Conservation (phyloP, 345 rosid species). For the Brassica juncea region DNA sequence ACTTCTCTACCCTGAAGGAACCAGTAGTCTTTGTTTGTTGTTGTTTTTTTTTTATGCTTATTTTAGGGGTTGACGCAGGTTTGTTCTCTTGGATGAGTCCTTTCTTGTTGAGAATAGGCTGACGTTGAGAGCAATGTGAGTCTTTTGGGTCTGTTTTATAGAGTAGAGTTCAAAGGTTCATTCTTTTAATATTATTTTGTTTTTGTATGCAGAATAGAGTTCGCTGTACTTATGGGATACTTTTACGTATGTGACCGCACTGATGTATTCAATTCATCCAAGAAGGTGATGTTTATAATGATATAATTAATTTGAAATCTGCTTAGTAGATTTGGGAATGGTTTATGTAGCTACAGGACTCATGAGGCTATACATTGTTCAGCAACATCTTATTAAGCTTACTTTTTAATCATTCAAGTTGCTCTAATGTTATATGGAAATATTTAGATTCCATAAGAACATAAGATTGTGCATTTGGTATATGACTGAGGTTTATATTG, state of each 20-base stretch:
- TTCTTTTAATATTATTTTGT: neutral
- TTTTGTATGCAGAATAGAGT: constrained; percentile 68
- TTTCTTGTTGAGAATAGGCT: constrained; percentile 80
- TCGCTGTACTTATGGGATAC: constrained; percentile 61
- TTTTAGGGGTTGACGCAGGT: constrained; percentile 49
- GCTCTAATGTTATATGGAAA: neutral
- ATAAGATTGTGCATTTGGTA: too few species aligned
- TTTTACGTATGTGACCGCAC: constrained; percentile 90
- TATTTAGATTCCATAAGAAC: neutral
- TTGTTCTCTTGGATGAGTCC: constrained; percentile 76
- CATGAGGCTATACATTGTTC: neutral
- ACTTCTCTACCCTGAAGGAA: neutral
- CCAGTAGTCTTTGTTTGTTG: neutral
- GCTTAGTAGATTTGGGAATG: neutral
- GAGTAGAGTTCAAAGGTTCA: neutral
- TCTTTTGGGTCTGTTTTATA: neutral
- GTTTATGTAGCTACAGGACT: neutral
- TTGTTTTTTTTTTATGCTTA: neutral
- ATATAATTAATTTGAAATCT: constrained; percentile 14
- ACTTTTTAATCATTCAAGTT: neutral
- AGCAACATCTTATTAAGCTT: neutral
- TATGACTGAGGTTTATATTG: constrained; percentile 21
- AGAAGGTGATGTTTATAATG: constrained; percentile 54
- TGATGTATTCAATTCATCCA: constrained; percentile 72
- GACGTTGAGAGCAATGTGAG: constrained; percentile 92